A percentile compares a stretch with the other conserved stretches of the same genome.
Conservation (phyloP, 106 monocot species). For the Posidonia australis region DNA sequence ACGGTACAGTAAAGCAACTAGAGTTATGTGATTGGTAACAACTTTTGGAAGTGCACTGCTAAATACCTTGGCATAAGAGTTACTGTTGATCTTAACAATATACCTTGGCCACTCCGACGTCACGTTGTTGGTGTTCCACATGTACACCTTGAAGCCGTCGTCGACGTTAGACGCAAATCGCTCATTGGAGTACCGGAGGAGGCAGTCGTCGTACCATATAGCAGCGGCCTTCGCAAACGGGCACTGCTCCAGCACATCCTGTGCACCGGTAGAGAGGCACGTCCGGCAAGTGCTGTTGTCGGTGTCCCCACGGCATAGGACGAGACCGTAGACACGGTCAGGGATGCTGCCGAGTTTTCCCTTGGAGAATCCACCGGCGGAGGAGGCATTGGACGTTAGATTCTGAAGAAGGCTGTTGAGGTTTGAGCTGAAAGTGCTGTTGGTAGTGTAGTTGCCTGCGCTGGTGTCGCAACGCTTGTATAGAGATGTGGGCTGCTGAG, state of each 20-base stretch:
- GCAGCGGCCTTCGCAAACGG: slow-evolving; percentile 9
- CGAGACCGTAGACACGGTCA: slow-evolving; percentile 19
- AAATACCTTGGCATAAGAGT: not conserved
- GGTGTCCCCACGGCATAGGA: slow-evolving; percentile 38
- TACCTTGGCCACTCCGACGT: slow-evolving; percentile 4
- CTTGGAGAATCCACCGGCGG: not conserved
- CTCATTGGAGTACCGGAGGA: slow-evolving; percentile 24
- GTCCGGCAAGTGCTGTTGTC: slow-evolving; percentile 1
- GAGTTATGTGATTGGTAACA: not conserved
- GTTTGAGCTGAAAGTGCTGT: slow-evolving; percentile 10
- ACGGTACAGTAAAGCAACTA: not conserved
- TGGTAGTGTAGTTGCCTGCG: slow-evolving; percentile 3
- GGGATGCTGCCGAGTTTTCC: not conserved
- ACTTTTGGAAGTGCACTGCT: not conserved
- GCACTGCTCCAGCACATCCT: slow-evolving; percentile 10
- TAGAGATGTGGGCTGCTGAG: not conserved
- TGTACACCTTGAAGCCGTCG: not conserved
- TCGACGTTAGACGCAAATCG: not conserved
- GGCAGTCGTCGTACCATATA: slow-evolving; percentile 33
- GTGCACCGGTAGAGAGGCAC: slow-evolving; percentile 16
- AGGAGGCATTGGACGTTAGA: not conserved
- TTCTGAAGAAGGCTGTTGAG: not conserved
- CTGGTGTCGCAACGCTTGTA: not conserved
- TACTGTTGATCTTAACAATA: not conserved
- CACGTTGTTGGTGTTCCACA: slow-evolving; percentile 6